Conservation (phyloP, 1,284 basidiomycete species). For the Rhodotorula sp. region DNA sequence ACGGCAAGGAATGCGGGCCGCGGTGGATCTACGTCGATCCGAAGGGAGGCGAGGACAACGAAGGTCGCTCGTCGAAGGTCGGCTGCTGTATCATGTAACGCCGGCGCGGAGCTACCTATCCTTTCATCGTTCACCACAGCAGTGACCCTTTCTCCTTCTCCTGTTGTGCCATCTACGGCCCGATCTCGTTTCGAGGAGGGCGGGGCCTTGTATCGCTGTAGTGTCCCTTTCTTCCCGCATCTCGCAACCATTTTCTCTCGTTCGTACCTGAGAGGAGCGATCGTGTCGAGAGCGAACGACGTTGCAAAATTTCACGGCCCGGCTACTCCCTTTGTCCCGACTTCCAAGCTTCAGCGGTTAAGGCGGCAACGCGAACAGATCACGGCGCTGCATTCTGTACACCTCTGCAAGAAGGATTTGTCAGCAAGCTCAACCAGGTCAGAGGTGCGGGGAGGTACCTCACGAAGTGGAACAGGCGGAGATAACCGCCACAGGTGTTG, state of each 20-base stretch:
- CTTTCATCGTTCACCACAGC: neutral
- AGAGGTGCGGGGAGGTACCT: constrained; percentile 33
- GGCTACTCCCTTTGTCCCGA: no score
- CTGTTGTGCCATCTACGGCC: no score
- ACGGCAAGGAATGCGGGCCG: constrained; percentile 31
- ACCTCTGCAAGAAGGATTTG: constrained; percentile 46
- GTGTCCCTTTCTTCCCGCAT: no score
- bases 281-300: no score
- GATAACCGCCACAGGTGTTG: constrained; percentile 52
- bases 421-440: neutral
- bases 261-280: no score
- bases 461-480: constrained; percentile 51
- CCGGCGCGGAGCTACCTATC: neutral
- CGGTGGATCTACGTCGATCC: constrained; percentile 41
- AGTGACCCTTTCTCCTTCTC: no score
- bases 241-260: no score
- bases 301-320: no score
- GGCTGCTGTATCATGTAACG: constrained; percentile 16
- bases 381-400: constrained; percentile 48
- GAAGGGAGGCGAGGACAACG: neutral
- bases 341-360: constrained; percentile 40
- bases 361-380: constrained; percentile 49
- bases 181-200: no score
- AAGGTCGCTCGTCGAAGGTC: neutral
- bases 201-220: no score